Evolutionary conservation across 2,329 filamentous ascomycete species (phyloP).

Genomic region (Ophiostoma sp.): DNA sequence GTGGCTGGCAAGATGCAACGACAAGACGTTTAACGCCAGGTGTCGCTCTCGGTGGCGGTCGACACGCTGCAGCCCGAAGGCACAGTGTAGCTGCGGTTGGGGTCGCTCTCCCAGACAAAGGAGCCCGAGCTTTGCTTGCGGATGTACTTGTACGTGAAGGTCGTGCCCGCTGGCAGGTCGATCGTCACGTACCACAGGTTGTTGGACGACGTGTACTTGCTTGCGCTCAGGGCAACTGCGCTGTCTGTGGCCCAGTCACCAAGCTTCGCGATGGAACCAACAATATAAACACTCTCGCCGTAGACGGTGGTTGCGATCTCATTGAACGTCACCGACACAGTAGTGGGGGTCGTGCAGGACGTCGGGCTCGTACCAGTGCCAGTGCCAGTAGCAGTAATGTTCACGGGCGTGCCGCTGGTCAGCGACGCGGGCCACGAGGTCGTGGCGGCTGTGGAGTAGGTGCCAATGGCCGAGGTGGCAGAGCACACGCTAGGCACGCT

Average conservation of each 20-base stretch:
- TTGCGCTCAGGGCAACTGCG: constrained; percentile 54
- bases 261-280: constrained; percentile 53
- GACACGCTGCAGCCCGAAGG: constrained; percentile 18
- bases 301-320: constrained; percentile 51
- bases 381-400: constrained; percentile 10
- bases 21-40: constrained; percentile 17
- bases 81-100: constrained; percentile 41
- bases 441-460: constrained; percentile 42
- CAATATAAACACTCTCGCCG: constrained; percentile 61
- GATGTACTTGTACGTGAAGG: constrained; percentile 65
- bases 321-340: constrained; percentile 52
- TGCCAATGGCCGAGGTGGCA: constrained; percentile 43
- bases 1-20: not conserved
- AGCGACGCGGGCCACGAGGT: constrained; percentile 26
- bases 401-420: constrained; percentile 28
- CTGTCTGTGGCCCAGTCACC: constrained; percentile 55
- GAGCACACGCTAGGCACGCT: constrained; percentile 45
- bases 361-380: not conserved
- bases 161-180: constrained; percentile 49
- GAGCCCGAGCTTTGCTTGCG: constrained; percentile 49
- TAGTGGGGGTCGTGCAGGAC: constrained; percentile 44
- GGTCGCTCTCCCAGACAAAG: constrained; percentile 60
- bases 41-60: constrained; percentile 16
- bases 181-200: constrained; percentile 58
- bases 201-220: constrained; percentile 52